Evolutionary conservation across 208 protist species (phyloP).

Genomic region (Leptomonas pyrrhocoris): DNA sequence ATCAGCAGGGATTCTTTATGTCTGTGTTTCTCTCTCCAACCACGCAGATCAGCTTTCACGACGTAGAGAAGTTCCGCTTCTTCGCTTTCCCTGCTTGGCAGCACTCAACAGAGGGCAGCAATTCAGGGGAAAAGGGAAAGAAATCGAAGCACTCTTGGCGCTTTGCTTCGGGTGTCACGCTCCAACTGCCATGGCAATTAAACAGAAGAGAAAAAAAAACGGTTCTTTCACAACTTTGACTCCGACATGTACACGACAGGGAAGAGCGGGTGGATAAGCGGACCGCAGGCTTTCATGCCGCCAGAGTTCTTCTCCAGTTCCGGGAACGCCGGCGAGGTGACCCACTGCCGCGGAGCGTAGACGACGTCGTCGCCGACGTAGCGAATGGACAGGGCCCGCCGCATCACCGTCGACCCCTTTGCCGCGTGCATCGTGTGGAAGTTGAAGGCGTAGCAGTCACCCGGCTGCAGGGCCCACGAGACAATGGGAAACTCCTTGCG

Average conservation of each 20-base stretch:
- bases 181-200: too few relatives aligned
- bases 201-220: slow-evolving; percentile 13
- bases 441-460: slow-evolving; percentile 47
- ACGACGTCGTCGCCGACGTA: slow-evolving; percentile 46
- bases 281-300: slow-evolving; percentile 17
- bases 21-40: too few relatives aligned
- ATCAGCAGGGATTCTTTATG: too few relatives aligned
- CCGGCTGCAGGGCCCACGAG: slow-evolving; percentile 36
- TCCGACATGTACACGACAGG: slow-evolving; percentile 29
- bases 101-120: too few relatives aligned
- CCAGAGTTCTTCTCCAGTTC: slow-evolving; percentile 36
- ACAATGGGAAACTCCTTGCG: slow-evolving; percentile 35
- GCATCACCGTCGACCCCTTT: slow-evolving; percentile 36
- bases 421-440: slow-evolving; percentile 45
- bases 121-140: too few relatives aligned
- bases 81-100: too few relatives aligned
- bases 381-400: slow-evolving; percentile 45
- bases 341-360: slow-evolving; percentile 42
- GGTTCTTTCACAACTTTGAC: slow-evolving; percentile 3
- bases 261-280: slow-evolving; percentile 29
- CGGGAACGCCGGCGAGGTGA: slow-evolving; percentile 42
- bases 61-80: too few relatives aligned
- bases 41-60: too few relatives aligned
- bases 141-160: too few relatives aligned
- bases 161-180: too few relatives aligned